Base-by-base conservation (phyloP, 345 rosid genomes). In the Lepidium africanum region DNA sequence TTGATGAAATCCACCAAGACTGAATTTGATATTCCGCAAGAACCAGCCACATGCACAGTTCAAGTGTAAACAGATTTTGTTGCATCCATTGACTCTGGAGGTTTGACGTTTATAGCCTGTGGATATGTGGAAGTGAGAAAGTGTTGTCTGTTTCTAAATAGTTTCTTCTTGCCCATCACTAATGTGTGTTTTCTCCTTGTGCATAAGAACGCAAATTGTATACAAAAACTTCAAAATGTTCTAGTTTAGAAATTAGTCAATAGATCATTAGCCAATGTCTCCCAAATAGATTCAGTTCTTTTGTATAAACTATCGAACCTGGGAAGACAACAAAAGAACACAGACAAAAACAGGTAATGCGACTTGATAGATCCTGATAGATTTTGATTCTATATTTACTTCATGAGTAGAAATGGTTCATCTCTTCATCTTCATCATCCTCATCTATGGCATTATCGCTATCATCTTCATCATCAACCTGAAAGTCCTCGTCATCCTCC, bases 1-100 rank as follows among this genome's bases (percentile, higher is more conserved):
- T 77, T 0, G 88, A 86, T 54, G 93, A 89, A 61, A 40, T 84
- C 67, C 91, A 82, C 82, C 82, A 77, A 80, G 92, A 85, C 71
- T 87, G 78, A 80, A 57, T 55, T 43, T 49, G 7, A 10, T 32
- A 15, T 6, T 65, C 47, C 38, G 3, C 33, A 43, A 12, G 2
- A 37, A 39, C 43, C 50, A 49, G 58, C 66, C 59, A 27, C 65
- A 27, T 5, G 35, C 43, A 60, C 25, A 16, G 23, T 50, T 50
- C 16, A 40, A 40, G 52, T 32, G 35, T 69, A 39, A 25, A 48
- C 58, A 36, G 45, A 45, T 56, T 17, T n/a, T 45, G 72, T 33
- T 54, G 6, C 48, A 47, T 11, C 41, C 49, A 15, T 42, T 3
- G 43, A 6, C 65, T 38, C 41, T 42, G 2, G 43, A 9, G 57